These are phyloP conservation scores for Fusarium duplospermum DNA, from an alignment of 2,329 filamentous ascomycete genomes.

Conservation along the genomic window DNA sequence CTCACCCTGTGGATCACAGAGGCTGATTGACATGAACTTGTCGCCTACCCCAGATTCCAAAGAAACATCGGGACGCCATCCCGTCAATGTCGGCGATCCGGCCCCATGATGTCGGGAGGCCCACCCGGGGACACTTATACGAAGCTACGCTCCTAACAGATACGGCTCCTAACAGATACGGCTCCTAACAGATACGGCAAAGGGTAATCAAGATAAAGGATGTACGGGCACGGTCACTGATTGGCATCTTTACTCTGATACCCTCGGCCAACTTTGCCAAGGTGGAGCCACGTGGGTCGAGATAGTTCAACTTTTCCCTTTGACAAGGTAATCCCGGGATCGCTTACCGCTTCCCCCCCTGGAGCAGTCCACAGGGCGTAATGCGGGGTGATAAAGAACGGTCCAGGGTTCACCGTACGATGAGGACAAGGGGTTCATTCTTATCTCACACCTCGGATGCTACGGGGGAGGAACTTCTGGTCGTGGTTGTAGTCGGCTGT, in stretches of 20 bases:
- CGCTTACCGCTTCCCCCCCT: not conserved
- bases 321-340: not conserved
- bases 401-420: not conserved
- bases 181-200: not conserved
- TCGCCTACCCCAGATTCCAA: not conserved
- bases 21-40: not conserved
- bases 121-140: not conserved
- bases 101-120: not conserved
- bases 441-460: not conserved
- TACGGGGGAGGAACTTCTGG: not conserved
- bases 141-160: not conserved
- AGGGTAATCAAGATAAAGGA: not conserved
- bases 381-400: slow-evolving; percentile 29
- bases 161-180: no score
- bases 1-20: not conserved
- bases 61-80: not conserved
- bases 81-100: not conserved
- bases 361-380: not conserved
- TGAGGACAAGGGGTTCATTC: not conserved
- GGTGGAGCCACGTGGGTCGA: slow-evolving; percentile 1
- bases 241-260: not conserved
- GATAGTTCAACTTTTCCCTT: not conserved
- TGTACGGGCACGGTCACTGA: not conserved
- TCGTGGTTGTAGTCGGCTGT: not conserved
- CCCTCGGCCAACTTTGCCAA: not conserved